Conservation (phyloP, 2,329 filamentous ascomycete species). For the Annulohypoxylon truncatum region DNA sequence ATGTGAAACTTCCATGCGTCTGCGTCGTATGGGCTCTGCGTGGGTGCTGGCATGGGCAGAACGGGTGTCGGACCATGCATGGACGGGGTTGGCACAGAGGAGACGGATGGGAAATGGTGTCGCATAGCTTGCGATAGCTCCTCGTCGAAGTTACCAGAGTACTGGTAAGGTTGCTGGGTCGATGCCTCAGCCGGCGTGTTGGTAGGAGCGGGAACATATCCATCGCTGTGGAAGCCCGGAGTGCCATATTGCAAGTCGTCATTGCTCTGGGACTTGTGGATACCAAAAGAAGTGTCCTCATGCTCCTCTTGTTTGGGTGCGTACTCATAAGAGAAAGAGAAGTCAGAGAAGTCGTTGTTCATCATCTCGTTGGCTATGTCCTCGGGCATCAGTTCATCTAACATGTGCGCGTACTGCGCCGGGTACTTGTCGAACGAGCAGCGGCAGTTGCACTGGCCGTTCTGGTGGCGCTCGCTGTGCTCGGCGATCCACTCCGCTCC, state of each 20-base stretch:
- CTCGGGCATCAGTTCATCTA: not conserved
- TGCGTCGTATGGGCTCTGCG: not conserved
- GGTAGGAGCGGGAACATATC: not conserved
- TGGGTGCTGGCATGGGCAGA: not conserved
- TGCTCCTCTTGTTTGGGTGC: not conserved
- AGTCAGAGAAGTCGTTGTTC: not conserved
- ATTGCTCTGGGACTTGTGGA: not conserved
- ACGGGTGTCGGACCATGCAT: not conserved
- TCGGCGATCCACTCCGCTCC: constrained; percentile 56
- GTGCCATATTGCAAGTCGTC: not conserved
- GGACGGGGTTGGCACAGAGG: not conserved
- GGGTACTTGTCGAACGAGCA: constrained; percentile 51
- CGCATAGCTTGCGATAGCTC: not conserved
- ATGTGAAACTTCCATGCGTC: not conserved
- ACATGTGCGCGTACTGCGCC: constrained; percentile 7
- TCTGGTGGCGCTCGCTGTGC: constrained; percentile 52
- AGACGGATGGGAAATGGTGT: not conserved
- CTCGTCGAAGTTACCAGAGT: not conserved
- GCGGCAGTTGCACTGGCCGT: constrained; percentile 52
- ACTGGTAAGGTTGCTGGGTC: not conserved
- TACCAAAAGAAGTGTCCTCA: not conserved
- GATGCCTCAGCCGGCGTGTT: not conserved
- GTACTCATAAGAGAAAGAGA: not conserved
- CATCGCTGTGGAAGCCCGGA: not conserved
- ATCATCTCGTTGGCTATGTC: not conserved